phyloP scores from a whole-genome alignment of 768 basidiomycete species.

The Trametes coccinea region DNA sequence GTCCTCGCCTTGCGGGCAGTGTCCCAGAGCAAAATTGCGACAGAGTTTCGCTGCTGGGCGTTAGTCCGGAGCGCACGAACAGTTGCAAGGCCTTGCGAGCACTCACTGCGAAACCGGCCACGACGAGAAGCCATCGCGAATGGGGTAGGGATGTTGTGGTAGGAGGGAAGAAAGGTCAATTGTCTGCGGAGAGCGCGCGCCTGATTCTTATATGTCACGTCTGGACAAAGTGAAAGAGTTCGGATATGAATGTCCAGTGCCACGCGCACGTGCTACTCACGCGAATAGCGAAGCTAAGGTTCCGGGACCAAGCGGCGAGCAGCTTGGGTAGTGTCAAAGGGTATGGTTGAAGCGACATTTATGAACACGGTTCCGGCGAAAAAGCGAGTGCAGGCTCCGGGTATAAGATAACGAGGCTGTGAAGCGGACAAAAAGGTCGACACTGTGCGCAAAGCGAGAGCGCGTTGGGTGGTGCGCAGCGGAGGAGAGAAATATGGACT shows the following conservation, averaged over 20 bases:
- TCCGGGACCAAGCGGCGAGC: constrained; percentile 10
- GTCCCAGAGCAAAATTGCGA: constrained; percentile 37
- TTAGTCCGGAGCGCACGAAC: not conserved
- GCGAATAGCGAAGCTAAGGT: constrained; percentile 26
- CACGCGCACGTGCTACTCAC: constrained; percentile 27
- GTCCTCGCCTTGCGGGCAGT: constrained; percentile 39
- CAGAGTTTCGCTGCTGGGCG: constrained; percentile 37
- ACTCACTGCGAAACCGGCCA: constrained; percentile 21
- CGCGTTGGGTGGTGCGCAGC: not conserved
- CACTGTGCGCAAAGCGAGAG: not conserved
- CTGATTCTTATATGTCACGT: constrained; percentile 25
- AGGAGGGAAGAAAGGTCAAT: constrained; percentile 15
- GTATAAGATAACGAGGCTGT: constrained; percentile 12
- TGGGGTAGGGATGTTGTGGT: constrained; percentile 4
- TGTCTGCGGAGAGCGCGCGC: constrained; percentile 18
- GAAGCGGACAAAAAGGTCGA: not conserved
- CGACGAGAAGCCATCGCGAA: constrained; percentile 18
- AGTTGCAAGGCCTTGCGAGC: not conserved
- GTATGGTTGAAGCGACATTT: constrained; percentile 5
- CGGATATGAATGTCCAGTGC: constrained; percentile 22
- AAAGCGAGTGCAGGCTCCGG: constrained; percentile 8
- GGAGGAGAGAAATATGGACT: constrained; percentile 11
- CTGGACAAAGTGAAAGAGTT: constrained; percentile 24
- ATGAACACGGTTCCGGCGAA: constrained; percentile 14
- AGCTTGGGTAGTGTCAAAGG: constrained; percentile 15